Evolutionary conservation across 805 yeast genomes (phyloP), one percentile per base, ranked within the genome.

Genomic region (Sugiyamaella chiloensis): DNA sequence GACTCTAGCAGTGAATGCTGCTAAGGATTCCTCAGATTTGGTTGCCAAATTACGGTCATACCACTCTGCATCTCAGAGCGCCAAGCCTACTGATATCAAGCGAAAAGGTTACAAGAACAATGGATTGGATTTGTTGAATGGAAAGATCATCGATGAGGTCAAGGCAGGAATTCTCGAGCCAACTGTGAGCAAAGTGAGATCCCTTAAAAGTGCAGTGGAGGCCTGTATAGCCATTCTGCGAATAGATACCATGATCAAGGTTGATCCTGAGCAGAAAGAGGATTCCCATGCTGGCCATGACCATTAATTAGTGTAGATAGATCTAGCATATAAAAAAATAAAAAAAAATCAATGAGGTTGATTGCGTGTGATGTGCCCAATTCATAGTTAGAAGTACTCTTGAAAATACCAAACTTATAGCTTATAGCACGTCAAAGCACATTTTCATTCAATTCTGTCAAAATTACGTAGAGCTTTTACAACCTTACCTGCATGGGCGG

Each of bases 151-250:
- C 23, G 93, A 93, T 68, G 95, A 86, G 67, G 73, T 83, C 41
- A 71, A 75, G 45, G 76, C 80, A 52, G 99, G 99, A 53, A 96
- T 93, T 24, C 75, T 93, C 57, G 99, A 93, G 69, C 99, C 99
- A 46, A 86, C 97, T 14, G 76, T 93, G 63, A 83, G 95, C 61
- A 93, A 93, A 72, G 77, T 93, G 63, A 90, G 89, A 68, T 83
- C 96, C 8, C 79, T 95, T 65, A 90, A 95, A 69, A 84, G 95
- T 51, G 98, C 99, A 4, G 79, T 93, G 57, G 99, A 93, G 73
- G 99, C 99, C 2, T 93, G 99, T 71, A 83, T 95, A 67, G 96
- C 98, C 29, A 93, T 93, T 55, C 75, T 95, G 60, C 83, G 99
- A 75, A 93, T 93, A 62, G 99, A 93, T 68, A 93, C 99, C 43